phyloP scores from a whole-genome alignment of 305 asterid genomes.

The Nicotiana rustica region DNA sequence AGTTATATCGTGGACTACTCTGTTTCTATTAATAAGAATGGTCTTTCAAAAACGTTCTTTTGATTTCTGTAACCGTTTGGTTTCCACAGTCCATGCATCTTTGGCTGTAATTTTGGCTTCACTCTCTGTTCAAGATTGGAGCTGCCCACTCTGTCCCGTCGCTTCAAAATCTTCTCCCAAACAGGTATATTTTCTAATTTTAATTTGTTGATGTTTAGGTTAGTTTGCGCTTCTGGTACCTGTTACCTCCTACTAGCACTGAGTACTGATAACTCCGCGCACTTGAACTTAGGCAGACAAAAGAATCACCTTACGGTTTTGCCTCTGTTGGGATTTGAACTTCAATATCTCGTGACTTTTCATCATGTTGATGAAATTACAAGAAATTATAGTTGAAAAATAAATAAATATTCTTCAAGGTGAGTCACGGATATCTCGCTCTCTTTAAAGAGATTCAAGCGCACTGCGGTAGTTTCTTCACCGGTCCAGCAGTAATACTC shows the following conservation, averaged over 20 bases:
- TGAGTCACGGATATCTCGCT: no score
- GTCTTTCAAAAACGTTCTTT: conserved; percentile 61
- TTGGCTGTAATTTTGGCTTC: conserved; percentile 67
- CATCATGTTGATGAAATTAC: no score
- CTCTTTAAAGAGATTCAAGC: no score
- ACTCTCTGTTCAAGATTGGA: conserved; percentile 75
- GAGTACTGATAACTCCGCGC: no score
- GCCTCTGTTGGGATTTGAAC: not conserved
- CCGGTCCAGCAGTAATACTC: no score
- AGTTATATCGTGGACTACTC: conserved; percentile 64
- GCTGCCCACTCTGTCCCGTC: conserved; percentile 77
- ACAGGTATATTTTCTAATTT: conserved; percentile 54
- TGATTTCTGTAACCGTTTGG: conserved; percentile 86
- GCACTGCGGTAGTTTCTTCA: no score
- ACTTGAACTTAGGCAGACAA: not conserved
- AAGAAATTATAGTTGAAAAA: no score
- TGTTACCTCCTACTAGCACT: not conserved
- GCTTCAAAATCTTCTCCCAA: conserved; percentile 70
- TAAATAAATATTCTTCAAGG: no score
- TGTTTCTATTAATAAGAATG: conserved; percentile 55
- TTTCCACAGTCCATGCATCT: conserved; percentile 70
- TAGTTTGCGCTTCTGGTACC: not conserved
- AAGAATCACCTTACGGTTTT: not conserved
- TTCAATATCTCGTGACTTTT: not conserved
- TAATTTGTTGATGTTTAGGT: no score